Percentiles rank a stretch among this genome's conserved stretches.
These are phyloP conservation scores for Plasmodium malariae DNA, from an alignment of 169 alveolate genomes.

Conservation along the genomic window DNA sequence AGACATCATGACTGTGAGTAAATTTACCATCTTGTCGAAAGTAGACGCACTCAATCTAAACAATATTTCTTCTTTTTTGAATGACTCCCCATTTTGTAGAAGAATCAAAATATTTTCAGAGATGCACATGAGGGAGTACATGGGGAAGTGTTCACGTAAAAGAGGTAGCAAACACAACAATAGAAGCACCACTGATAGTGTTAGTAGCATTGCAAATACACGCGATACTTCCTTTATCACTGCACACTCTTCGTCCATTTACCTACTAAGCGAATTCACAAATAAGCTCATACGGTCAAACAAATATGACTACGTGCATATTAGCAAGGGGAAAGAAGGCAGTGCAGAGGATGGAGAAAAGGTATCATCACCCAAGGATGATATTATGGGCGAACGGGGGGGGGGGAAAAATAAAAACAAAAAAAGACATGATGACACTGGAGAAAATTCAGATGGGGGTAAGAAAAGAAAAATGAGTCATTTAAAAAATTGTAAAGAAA, in stretches of 20 bases:
- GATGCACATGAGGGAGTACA: slow-evolving; percentile 17
- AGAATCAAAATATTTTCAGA: slow-evolving; percentile 73
- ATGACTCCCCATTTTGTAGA: slow-evolving; percentile 57
- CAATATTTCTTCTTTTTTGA: slow-evolving; percentile 63
- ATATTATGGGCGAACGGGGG: no score
- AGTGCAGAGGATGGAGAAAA: background rate
- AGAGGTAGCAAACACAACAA: no score
- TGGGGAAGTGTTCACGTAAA: background rate
- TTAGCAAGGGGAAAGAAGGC: background rate
- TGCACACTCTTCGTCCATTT: slow-evolving; percentile 76
- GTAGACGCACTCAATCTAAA: slow-evolving; percentile 73
- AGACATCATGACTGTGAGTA: slow-evolving; percentile 12
- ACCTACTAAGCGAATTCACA: slow-evolving; percentile 62
- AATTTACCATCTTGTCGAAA: slow-evolving; percentile 20
- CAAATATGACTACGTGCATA: slow-evolving; percentile 69
- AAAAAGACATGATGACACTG: background rate
- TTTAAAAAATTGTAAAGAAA: background rate
- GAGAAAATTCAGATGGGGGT: background rate
- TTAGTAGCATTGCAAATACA: background rate
- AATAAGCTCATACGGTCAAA: slow-evolving; percentile 65
- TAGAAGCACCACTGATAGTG: background rate
- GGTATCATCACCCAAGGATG: background rate
- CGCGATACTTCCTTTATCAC: no score
- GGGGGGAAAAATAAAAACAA: background rate
- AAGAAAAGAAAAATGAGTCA: background rate